Evolutionary conservation across 306 rosid genomes (phyloP), one percentile per base, ranked within the genome.

Genomic region (Quercus cerris): DNA sequence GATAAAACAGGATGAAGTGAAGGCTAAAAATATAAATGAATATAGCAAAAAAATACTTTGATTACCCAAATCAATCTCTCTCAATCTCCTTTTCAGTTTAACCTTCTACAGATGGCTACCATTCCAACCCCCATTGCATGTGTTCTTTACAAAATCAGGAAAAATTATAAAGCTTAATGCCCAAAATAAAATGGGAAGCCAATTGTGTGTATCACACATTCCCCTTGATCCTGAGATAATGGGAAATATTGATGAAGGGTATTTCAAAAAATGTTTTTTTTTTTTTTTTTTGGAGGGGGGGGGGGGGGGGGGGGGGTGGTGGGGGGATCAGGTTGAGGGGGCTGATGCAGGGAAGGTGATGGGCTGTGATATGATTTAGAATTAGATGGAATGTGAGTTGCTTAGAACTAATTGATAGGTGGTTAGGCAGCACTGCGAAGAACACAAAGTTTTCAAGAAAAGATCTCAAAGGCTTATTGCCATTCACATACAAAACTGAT

Each of bases 271-370:
- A 0, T 0, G 0, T 23, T 23, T 6, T 7, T 38, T 6, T 38
- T 7, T 7, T 38, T 5, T 33, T 33, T 33, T 31, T 31, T 4
- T 0, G 31, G 4, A 0, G 31, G 0, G 5, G 6, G 6, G 35
- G 6, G 6, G 1, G 0, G 1, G 1, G 10, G 44, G 44, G 2
- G 6, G 6, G 38, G 3, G 30, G 0, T 0, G 38, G 1, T 6
- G 11, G 11, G 46, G 11, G 11, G 46, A 41, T 8, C 46, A 38
- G 11, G 46, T 38, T 7, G 46, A 38, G 11, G 46, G 46, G 46
- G 12, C 7, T 41, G 46, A 41, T 41, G 46, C 46, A 41, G 12
- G 46, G 46, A 41, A 41, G 46, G 46, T 7, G 46, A 41, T 41
- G 46, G 46, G 46, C 3, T 41, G 46, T 41, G 46, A 38, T 38